These are phyloP conservation scores for Termitomyces sp. DNA, from an alignment of 768 basidiomycete genomes.

Conservation along the genomic window DNA sequence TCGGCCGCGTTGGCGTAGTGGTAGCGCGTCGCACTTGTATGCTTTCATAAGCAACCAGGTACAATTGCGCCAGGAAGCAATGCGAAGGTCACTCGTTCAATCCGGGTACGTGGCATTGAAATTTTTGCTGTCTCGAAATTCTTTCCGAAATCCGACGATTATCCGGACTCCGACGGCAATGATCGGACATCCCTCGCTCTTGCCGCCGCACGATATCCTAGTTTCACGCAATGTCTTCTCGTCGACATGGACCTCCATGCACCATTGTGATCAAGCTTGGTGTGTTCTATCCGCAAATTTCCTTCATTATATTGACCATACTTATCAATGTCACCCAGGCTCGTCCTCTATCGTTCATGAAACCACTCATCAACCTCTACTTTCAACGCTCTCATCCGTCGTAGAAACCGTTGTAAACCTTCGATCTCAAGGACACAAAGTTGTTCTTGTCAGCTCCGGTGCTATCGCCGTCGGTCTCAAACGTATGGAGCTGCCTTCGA, in stretches of 20 bases:
- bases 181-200: background rate
- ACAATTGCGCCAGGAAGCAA: background rate
- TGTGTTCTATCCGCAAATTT: slow-evolving; percentile 24
- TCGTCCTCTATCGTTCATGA: slow-evolving; percentile 97
- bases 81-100: slow-evolving; percentile 11
- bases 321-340: slow-evolving; percentile 40
- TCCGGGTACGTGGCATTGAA: slow-evolving; percentile 9
- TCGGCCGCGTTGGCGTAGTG: slow-evolving; percentile 3
- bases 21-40: slow-evolving; percentile 1
- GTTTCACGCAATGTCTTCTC: slow-evolving; percentile 16
- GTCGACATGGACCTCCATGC: slow-evolving; percentile 34
- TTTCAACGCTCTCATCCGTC: slow-evolving; percentile 87
- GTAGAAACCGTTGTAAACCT: slow-evolving; percentile 88
- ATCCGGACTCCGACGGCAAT: background rate
- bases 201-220: background rate
- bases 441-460: slow-evolving; percentile 93
- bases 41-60: no score
- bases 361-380: slow-evolving; percentile 85
- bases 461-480: slow-evolving; percentile 96
- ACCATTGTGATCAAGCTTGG: slow-evolving; percentile 89
- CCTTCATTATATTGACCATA: background rate
- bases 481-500: slow-evolving; percentile 79
- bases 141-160: background rate
- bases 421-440: slow-evolving; percentile 80
- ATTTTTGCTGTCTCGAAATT: background rate